Percentiles rank a stretch among this genome's conserved stretches.
Evolutionary conservation across 2,329 filamentous ascomycete genomes (phyloP).

Genomic region (Fusarium sp.): DNA sequence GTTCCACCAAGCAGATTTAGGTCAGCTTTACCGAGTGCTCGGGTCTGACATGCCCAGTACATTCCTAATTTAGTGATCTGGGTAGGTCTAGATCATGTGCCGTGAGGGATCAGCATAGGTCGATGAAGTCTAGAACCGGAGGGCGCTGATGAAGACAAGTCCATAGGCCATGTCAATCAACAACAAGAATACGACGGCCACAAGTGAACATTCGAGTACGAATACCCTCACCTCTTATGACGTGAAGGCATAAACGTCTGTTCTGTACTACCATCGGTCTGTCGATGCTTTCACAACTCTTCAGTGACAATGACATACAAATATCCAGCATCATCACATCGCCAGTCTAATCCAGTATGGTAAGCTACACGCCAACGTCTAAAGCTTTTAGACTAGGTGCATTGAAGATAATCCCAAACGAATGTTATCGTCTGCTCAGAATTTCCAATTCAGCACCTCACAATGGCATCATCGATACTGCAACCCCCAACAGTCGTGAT

Average conservation of each 20-base stretch:
- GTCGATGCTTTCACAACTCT: neutral
- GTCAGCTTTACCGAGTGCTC: neutral
- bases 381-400: neutral
- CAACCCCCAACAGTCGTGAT: neutral
- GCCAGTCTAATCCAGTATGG: accelerated
- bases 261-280: too few species aligned
- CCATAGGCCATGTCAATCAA: neutral
- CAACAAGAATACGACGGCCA: neutral
- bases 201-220: accelerated
- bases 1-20: neutral
- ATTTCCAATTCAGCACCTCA: neutral
- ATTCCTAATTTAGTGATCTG: neutral
- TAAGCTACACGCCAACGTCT: neutral
- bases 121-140: neutral
- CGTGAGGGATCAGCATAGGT: neutral
- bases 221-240: neutral
- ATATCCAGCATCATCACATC: neutral
- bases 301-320: neutral
- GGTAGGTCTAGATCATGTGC: neutral
- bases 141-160: neutral
- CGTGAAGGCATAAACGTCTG: neutral
- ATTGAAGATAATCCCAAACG: neutral
- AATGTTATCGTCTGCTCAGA: accelerated
- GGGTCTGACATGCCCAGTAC: neutral
- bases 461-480: constrained; percentile 6